Evolutionary conservation across 495 filamentous ascomycete genomes (phyloP).

Genomic region (Talaromyces wortmannii): DNA sequence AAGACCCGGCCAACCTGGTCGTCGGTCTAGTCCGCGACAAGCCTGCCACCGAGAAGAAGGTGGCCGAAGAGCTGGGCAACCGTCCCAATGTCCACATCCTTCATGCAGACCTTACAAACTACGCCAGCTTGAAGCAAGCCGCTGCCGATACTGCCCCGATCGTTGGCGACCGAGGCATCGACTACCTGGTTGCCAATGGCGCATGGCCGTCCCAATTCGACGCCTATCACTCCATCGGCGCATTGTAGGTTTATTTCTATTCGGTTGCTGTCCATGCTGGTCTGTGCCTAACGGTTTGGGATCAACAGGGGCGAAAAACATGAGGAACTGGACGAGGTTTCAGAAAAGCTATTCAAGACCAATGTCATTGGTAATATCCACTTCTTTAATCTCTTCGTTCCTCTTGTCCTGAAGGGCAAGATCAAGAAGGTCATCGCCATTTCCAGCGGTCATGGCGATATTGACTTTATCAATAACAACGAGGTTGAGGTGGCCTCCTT

Average conservation of each 20-base stretch:
- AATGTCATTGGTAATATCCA: slow-evolving; percentile 45
- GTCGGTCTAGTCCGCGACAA: slow-evolving; percentile 39
- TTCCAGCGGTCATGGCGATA: slow-evolving; percentile 39
- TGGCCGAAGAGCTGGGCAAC: slow-evolving; percentile 16
- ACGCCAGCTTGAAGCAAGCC: slow-evolving; percentile 20
- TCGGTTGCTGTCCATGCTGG: background rate
- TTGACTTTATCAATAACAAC: slow-evolving; percentile 30
- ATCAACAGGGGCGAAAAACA: slow-evolving; percentile 15
- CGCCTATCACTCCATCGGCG: slow-evolving; percentile 18
- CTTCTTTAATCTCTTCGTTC: slow-evolving; percentile 45
- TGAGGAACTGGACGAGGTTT: slow-evolving; percentile 15
- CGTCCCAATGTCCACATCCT: slow-evolving; percentile 39
- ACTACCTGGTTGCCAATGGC: slow-evolving; percentile 30
- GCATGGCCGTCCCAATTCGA: slow-evolving; percentile 13
- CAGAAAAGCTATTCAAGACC: slow-evolving; percentile 20
- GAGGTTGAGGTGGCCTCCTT: slow-evolving; percentile 14
- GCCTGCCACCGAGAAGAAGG: slow-evolving; percentile 15
- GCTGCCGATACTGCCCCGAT: slow-evolving; percentile 17
- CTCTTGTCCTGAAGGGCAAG: slow-evolving; percentile 40
- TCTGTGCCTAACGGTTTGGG: background rate
- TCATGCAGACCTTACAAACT: slow-evolving; percentile 34
- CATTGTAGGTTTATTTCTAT: slow-evolving; percentile 15
- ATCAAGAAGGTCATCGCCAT: slow-evolving; percentile 51
- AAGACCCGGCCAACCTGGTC: slow-evolving; percentile 27
- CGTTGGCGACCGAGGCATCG: slow-evolving; percentile 18